Evolutionary conservation across 2,329 filamentous ascomycete genomes (phyloP), one percentile per base, ranked within the genome.

Genomic region (Penicillium sp.): DNA sequence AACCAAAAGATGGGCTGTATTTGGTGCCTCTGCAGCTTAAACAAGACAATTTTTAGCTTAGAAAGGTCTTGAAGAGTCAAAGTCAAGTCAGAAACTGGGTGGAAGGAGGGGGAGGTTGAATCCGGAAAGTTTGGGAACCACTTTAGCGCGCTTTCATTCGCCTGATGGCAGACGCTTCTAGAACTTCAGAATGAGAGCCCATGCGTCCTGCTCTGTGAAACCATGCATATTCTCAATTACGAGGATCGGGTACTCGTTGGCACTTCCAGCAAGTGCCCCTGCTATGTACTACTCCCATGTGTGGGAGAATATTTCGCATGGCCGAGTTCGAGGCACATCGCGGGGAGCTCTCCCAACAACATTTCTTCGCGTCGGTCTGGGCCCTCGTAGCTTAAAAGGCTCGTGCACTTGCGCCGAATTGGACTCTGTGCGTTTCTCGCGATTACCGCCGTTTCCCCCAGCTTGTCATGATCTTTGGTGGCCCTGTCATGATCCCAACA

Each of bases 61-160:
- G 20, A 12, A 54, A 31, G 11, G 14, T 28, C 47, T 54, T 41
- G 51, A 31, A 34, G 14, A 22, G 25, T 43, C 14, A 22, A 7
- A 14, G 38, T 31, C 20, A 34, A 49, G 25, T 25, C 10, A 4
- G 38, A 22, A 31, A 20, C 38, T 5, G 5, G 25, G 54, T 28
- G 50, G 53, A 42, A 11, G 38, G 61, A 45, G 28, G 49, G 37
- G 49, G 42, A 50, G 51, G 49, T 42, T 25, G n/a, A 63, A 66
- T 55, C 57, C 59, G 60, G 64, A 62, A 67, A 57, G 58, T 60
- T 57, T 60, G 50, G 50, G 50, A 20, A 58, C 49, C 15, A 17
- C 20, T 39, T 54, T 58, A 58, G 55, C 55, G 55, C 35, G 55
- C n/a, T 58, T 58, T 57, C 34, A 49, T 31, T 49, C 47, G 28